Evolutionary conservation across 1,284 basidiomycete species (phyloP), one percentile per base, ranked within the genome.

Genomic region (Sanghuangporus baumii): DNA sequence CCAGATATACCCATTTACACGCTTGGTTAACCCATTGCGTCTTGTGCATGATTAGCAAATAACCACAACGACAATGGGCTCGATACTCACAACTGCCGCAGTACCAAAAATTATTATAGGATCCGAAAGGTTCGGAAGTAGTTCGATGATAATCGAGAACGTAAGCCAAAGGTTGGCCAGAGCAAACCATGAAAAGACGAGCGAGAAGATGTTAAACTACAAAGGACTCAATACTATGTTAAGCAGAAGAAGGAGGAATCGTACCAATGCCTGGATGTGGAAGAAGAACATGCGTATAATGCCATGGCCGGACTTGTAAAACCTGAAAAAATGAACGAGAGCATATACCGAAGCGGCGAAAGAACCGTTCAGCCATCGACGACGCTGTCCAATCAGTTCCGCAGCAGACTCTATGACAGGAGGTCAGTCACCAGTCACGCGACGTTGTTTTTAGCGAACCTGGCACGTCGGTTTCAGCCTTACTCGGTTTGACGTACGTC

Each of bases 321-420:
- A 82, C 67, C 87, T 82, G 79, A 93, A 94, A 76, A 98, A 98
- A 76, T 97, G 94, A 68, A 95, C 91, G n/a, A 97, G 75, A 11
- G 94, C 88, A 74, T 98, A 98, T 63, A 98, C 90, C 2, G 94
- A 95, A 8, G 96, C 96, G 41, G 96, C 96, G 71, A 98, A 98
- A 11, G 93, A 96, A 65, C 96, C 96, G 71, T 99, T 99, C 70
- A 98, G 74, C 96, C 94, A 97, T 67, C 94, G 88, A 68, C 94
- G 89, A 74, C 94, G 91, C 75, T 99, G 96, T 66, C 94, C 92
- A 74, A 98, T 98, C 60, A 99, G 77, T 72, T 96, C 95, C 6
- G 88, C 85, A 3, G 94, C 95, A 26, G 83, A 81, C 75, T 98
- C 96, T 9, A 73, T 69, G 11, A 70, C 55, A 18, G 50, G 26